These are phyloP conservation scores for Wickerhamomyces subpelliculosus DNA, from an alignment of 805 yeast genomes.

Conservation along the genomic window DNA sequence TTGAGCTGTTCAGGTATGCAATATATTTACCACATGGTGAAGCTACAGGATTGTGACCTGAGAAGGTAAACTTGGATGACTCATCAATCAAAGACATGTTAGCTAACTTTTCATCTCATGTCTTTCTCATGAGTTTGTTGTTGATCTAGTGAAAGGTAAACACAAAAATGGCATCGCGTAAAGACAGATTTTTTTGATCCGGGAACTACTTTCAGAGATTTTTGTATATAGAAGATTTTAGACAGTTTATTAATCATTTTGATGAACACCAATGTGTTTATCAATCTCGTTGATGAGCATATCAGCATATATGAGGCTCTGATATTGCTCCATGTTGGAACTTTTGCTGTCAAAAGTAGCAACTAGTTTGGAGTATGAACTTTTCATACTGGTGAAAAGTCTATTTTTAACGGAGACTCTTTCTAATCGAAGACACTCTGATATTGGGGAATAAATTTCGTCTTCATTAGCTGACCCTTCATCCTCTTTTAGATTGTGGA, in stretches of 20 bases:
- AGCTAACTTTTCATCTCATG: neutral
- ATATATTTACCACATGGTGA: neutral
- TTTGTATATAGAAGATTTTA: no score
- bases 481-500: no score
- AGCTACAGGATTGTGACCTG: neutral
- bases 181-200: no score
- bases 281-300: neutral
- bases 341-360: neutral
- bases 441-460: neutral
- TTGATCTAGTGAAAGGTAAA: neutral
- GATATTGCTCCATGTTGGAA: neutral
- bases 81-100: neutral
- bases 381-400: neutral
- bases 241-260: no score
- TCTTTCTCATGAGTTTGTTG: no score
- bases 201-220: no score
- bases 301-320: neutral
- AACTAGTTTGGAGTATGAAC: neutral
- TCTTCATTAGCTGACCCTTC: no score
- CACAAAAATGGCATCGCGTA: no score
- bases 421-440: neutral
- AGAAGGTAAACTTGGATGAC: neutral
- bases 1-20: constrained; percentile 4
- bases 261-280: no score
- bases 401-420: neutral